These are phyloP conservation scores for Sporobolus alterniflorus DNA, from an alignment of 202 grass and related monocot genomes.

Conservation along the genomic window DNA sequence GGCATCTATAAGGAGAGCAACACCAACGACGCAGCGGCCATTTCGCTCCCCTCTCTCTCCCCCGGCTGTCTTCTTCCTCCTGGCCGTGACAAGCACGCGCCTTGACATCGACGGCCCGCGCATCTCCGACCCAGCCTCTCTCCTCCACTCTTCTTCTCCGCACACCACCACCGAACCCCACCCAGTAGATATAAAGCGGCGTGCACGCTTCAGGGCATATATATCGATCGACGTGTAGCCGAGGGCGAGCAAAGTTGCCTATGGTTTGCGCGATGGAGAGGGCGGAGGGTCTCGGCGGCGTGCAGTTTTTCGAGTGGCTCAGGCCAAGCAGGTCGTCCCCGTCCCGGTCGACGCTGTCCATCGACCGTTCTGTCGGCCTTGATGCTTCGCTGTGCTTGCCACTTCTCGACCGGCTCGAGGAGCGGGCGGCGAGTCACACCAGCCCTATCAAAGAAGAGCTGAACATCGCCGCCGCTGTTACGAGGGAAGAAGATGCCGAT, in stretches of 20 bases:
- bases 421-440: not conserved
- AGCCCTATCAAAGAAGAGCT: slow-evolving; percentile 52
- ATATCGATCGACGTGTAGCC: not conserved
- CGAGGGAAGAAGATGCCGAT: not conserved
- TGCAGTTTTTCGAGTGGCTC: slow-evolving; percentile 60
- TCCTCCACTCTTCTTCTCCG: not conserved
- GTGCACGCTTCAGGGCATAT: not conserved
- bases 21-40: slow-evolving; percentile 29
- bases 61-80: not conserved
- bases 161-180: not conserved
- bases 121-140: not conserved
- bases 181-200: slow-evolving; percentile 26
- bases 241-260: not conserved
- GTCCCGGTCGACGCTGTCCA: slow-evolving; percentile 1
- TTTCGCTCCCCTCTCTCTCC: not conserved
- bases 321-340: slow-evolving; percentile 33
- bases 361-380: not conserved
- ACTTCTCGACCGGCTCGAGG: slow-evolving; percentile 67
- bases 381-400: slow-evolving; percentile 53
- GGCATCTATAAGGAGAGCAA: slow-evolving; percentile 45
- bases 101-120: slow-evolving; percentile 10
- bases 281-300: not conserved
- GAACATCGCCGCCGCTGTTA: not conserved
- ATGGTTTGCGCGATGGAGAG: slow-evolving; percentile 55
- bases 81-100: slow-evolving; percentile 43